Percentiles rank a stretch among this genome's conserved stretches.
Conservation (phyloP, 2,329 filamentous ascomycete species). For the Calonectria naviculata region DNA sequence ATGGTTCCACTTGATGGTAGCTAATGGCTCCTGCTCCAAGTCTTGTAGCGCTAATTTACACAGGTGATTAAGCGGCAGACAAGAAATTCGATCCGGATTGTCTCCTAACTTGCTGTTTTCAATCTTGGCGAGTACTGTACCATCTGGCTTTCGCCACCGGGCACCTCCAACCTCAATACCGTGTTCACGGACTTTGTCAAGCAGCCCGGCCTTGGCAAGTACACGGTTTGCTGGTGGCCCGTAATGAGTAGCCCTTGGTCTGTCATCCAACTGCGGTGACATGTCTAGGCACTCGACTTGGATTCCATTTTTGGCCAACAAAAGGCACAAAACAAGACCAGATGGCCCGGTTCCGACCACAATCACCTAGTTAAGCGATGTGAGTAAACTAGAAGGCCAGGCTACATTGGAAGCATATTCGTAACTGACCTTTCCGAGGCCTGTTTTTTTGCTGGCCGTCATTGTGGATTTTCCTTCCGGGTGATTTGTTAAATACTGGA, state of each 20-base stretch:
- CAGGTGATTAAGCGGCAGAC: not conserved
- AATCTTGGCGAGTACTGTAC: not conserved
- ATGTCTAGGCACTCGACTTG: not conserved
- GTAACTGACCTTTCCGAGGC: not conserved
- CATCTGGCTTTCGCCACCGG: not conserved
- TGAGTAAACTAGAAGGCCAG: too few species aligned
- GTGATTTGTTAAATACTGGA: too few species aligned
- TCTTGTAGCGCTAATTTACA: not conserved
- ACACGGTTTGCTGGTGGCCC: not conserved
- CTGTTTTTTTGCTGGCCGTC: not conserved
- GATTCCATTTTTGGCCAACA: not conserved
- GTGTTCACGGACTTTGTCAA: not conserved
- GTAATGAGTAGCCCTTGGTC: not conserved
- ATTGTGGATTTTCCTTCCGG: too few species aligned
- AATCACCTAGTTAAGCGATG: too few species aligned
- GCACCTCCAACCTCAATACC: not conserved
- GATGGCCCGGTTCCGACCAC: not conserved
- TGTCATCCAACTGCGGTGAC: not conserved
- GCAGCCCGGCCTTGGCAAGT: not conserved
- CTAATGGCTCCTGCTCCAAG: not conserved
- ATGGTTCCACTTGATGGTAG: not conserved
- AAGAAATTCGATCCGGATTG: not conserved
- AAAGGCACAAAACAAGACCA: not conserved
- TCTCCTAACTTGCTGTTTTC: not conserved
- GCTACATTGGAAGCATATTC: too few species aligned